A percentile compares a stretch with the other conserved stretches of the same genome.
These are phyloP conservation scores for Zalaria obscura DNA, from an alignment of 2,329 filamentous ascomycete species.

Conservation along the genomic window DNA sequence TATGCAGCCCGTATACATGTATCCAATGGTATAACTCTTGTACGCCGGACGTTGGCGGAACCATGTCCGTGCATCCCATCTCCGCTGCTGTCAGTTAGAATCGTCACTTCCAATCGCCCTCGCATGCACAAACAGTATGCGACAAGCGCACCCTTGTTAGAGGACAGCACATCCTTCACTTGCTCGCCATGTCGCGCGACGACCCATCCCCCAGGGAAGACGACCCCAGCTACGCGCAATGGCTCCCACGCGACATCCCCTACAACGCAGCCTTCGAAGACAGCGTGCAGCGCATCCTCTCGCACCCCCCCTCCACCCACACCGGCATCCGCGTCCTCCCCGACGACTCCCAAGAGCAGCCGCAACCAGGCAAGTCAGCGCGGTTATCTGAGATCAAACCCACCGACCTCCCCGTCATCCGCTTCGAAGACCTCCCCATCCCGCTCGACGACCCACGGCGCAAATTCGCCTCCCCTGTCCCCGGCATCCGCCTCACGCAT, in stretches of 20 bases:
- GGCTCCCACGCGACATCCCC: constrained; percentile 27
- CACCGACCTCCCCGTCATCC: constrained; percentile 13
- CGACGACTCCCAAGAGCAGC: constrained; percentile 13
- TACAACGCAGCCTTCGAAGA: constrained; percentile 32
- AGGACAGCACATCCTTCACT: too few species aligned
- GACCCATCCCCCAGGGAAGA: background rate
- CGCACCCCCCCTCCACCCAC: constrained; percentile 15
- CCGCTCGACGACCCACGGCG: constrained; percentile 27
- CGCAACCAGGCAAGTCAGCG: constrained; percentile 13
- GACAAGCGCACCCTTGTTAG: too few species aligned
- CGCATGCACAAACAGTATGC: too few species aligned
- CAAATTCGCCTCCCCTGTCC: constrained; percentile 26
- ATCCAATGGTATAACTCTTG: too few species aligned
- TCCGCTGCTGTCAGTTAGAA: too few species aligned
- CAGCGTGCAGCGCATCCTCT: constrained; percentile 23
- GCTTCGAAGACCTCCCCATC: constrained; percentile 24
- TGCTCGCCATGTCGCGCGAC: too few species aligned
- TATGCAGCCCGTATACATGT: too few species aligned
- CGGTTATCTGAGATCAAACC: constrained; percentile 13
- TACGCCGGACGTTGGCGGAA: too few species aligned
- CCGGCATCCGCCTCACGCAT: constrained; percentile 31
- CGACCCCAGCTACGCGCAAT: constrained; percentile 18
- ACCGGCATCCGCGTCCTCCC: constrained; percentile 14
- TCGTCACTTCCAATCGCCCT: too few species aligned
- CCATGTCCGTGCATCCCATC: too few species aligned